phyloP scores from a whole-genome alignment of 192 early-diverging fungal species.

The Coemansia sp. region DNA sequence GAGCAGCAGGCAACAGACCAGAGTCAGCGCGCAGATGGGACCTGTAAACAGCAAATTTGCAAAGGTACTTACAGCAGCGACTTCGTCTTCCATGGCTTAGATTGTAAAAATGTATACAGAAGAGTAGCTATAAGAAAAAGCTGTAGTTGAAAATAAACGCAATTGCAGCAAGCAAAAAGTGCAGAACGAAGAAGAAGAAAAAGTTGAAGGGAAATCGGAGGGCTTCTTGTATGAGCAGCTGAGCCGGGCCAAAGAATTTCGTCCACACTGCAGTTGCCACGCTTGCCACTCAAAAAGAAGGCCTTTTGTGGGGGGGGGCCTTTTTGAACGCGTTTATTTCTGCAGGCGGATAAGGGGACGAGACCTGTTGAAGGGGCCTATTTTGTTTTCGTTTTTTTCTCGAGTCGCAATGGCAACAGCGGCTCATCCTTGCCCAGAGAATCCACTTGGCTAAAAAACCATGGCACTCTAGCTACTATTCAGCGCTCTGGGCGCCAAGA shows the following conservation, averaged over 20 bases:
- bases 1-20: background rate
- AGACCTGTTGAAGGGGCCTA: background rate
- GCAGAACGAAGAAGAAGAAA: constrained; percentile 16
- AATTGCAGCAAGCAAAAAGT: constrained; percentile 17
- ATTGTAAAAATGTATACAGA: constrained; percentile 22
- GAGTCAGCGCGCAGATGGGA: constrained; percentile 12
- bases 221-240: constrained; percentile 14
- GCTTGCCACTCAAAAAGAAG: constrained; percentile 8
- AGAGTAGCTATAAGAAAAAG: constrained; percentile 11
- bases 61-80: constrained; percentile 70
- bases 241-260: background rate
- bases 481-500: too few relatives aligned
- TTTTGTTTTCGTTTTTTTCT: constrained; percentile 2
- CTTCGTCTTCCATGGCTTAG: constrained; percentile 74
- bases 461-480: too few relatives aligned
- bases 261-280: constrained; percentile 28
- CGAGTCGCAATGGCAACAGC: too few relatives aligned
- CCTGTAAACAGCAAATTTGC: constrained; percentile 1
- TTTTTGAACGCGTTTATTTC: constrained; percentile 10
- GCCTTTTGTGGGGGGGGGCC: constrained; percentile 12
- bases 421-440: too few relatives aligned
- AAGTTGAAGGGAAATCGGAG: constrained; percentile 5
- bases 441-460: too few relatives aligned
- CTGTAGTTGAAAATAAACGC: constrained; percentile 12
- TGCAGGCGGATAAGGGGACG: constrained; percentile 10